phyloP scores from a whole-genome alignment of 345 rosid genomes.

The Passiflora organensis region DNA sequence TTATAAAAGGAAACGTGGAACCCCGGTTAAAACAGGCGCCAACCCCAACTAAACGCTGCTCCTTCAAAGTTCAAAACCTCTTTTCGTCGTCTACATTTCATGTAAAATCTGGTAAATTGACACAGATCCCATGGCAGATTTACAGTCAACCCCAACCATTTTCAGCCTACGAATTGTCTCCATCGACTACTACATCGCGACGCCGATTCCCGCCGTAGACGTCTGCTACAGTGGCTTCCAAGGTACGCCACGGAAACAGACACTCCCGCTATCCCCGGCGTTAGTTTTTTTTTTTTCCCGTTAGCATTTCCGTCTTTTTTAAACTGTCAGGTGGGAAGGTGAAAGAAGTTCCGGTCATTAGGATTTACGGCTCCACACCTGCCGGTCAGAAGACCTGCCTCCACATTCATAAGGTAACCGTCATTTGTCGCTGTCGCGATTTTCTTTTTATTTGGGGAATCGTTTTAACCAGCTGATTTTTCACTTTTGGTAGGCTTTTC shows the following conservation, averaged over 20 bases:
- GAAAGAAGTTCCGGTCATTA: conserved; percentile 75
- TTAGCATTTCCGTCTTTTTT: neutral
- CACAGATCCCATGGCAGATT: conserved; percentile 32
- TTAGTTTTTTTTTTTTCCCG: neutral
- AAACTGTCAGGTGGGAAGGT: conserved; percentile 62
- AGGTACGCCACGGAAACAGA: conserved; percentile 38
- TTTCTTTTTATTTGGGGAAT: neutral
- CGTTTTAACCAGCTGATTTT: neutral
- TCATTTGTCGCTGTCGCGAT: neutral
- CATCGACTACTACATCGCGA: conserved; percentile 78
- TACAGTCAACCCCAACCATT: conserved; percentile 42
- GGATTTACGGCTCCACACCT: conserved; percentile 88
- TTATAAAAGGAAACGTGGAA: too few species aligned
- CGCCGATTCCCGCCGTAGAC: conserved; percentile 69
- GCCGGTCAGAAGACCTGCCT: conserved; percentile 93
- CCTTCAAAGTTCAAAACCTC: neutral
- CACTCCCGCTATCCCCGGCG: too few species aligned
- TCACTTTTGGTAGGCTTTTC: conserved; percentile 57
- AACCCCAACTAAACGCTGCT: neutral
- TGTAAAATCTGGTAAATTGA: neutral
- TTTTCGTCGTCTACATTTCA: neutral
- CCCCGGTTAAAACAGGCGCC: neutral
- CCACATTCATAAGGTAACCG: conserved; percentile 75
- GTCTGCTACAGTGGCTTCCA: conserved; percentile 78
- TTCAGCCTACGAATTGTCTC: conserved; percentile 82